A percentile compares a stretch with the other conserved stretches of the same genome.
These are phyloP conservation scores for Zangia roseola DNA, from an alignment of 768 basidiomycete species.

Conservation along the genomic window DNA sequence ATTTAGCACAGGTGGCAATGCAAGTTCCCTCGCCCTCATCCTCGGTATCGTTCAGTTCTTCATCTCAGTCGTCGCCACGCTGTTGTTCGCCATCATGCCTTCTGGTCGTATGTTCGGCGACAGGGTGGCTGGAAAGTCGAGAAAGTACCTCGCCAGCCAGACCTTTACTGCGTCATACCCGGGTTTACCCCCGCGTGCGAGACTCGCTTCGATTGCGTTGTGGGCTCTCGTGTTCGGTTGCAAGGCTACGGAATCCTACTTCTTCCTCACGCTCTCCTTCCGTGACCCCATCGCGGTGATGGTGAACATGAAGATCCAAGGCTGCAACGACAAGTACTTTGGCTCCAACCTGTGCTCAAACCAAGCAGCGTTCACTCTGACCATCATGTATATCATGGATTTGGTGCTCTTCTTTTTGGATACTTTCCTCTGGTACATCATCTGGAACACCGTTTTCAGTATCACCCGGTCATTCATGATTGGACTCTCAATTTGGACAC, in stretches of 20 bases:
- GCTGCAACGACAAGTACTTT: constrained; percentile 84
- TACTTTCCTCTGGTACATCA: constrained; percentile 99
- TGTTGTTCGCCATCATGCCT: constrained; percentile 89
- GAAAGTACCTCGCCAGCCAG: constrained; percentile 97
- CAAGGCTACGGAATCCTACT: constrained; percentile 97
- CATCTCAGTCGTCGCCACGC: constrained; percentile 82
- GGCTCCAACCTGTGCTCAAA: constrained; percentile 83
- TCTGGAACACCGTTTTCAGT: constrained; percentile 96
- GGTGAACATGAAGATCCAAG: constrained; percentile 95
- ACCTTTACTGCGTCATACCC: constrained; percentile 98
- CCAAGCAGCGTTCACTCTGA: constrained; percentile 91
- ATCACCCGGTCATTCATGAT: constrained; percentile 86
- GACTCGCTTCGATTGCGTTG: constrained; percentile 75
- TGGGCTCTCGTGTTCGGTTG: constrained; percentile 95
- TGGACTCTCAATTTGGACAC: constrained; percentile 97
- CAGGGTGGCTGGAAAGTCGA: constrained; percentile 88
- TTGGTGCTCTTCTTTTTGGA: constrained; percentile 96
- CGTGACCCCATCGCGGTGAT: constrained; percentile 90
- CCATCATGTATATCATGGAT: constrained; percentile 99
- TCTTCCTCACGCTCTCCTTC: constrained; percentile 96
- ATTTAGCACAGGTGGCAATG: constrained; percentile 49
- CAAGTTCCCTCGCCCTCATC: constrained; percentile 80
- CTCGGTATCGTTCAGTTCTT: constrained; percentile 96
- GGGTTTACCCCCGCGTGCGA: constrained; percentile 53
- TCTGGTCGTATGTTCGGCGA: constrained; percentile 99